Evolutionary conservation across 1,284 basidiomycete genomes (phyloP), one percentile per base, ranked within the genome.

Genomic region (Tilletia caries): DNA sequence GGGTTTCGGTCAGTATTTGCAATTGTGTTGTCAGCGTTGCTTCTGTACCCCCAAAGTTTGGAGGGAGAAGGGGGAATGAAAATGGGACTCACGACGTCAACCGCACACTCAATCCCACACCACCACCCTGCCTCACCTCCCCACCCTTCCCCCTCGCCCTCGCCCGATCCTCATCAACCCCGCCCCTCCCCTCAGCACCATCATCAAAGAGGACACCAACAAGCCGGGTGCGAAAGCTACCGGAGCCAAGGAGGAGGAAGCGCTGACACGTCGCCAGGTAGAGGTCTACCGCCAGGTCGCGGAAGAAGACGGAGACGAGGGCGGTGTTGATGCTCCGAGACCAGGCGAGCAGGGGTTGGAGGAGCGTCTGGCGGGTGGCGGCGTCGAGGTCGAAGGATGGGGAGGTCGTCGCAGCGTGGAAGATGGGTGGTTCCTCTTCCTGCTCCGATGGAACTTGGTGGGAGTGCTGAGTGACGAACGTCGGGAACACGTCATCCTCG

Each of bases 241-340:
- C 29, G 66, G 71, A 74, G 29, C 77, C 77, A 23, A 79, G 73
- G 20, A 79, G 67, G 1, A 79, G 67, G 65, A 75, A 79, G 1
- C 65, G 75, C 64, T 73, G 73, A 72, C 76, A 79, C 2, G 75
- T 76, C 33, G 78, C 75, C 23, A 79, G 75, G 65, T 79, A 77
- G 15, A 72, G 73, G 25, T 68, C 72, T 1, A 79, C 58, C 1
- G 73, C 75, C 12, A 79, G 69, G 27, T 79, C 77, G 46, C 70
- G 73, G 67, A 78, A 79, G 67, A 78, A 79, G 67, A 77, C 75
- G 65, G 67, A 71, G 68, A 79, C 73, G n/a, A 79, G 76, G 20
- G 76, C 73, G 44, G 69, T 67, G 71, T 78, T 78, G 75, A 79
- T 74, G 34, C 76, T 70, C 0, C 71, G 68, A 15, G 76, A 72